A percentile compares a stretch with the other conserved stretches of the same genome.
phyloP scores from a whole-genome alignment of 1,284 basidiomycete genomes.

The Flammula alnicola region DNA sequence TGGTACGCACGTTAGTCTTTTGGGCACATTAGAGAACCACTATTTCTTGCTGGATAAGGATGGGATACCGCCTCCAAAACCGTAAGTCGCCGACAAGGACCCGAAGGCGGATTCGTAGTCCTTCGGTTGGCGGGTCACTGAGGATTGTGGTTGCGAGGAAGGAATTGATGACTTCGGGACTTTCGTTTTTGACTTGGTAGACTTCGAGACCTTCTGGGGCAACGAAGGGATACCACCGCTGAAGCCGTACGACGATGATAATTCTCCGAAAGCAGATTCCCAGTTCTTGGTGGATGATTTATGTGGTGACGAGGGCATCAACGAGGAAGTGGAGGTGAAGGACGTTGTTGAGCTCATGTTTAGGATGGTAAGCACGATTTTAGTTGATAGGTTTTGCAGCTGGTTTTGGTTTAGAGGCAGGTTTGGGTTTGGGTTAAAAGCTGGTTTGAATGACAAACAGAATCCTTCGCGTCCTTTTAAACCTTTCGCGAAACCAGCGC shows the following conservation, averaged over 20 bases:
- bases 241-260: conserved; percentile 24
- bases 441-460: too few relatives aligned
- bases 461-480: too few relatives aligned
- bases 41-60: conserved; percentile 9
- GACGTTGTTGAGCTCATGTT: neutral
- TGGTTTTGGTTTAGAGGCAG: too few relatives aligned
- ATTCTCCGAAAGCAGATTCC: conserved; percentile 17
- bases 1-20: too few relatives aligned
- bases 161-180: neutral
- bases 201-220: conserved; percentile 7
- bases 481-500: too few relatives aligned
- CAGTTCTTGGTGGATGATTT: conserved; percentile 15
- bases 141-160: neutral
- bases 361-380: neutral
- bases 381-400: too few relatives aligned
- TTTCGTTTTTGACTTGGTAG: neutral
- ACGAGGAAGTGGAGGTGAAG: neutral
- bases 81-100: conserved; percentile 26
- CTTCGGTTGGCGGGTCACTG: conserved; percentile 6
- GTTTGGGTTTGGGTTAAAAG: too few relatives aligned
- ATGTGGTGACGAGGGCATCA: neutral
- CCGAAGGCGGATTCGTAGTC: conserved; percentile 28
- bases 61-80: conserved; percentile 21
- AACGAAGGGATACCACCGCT: conserved; percentile 13
- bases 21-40: too few relatives aligned